Evolutionary conservation across 257 asterid species (phyloP).

Genomic region (Solanum bulbocastanum): DNA sequence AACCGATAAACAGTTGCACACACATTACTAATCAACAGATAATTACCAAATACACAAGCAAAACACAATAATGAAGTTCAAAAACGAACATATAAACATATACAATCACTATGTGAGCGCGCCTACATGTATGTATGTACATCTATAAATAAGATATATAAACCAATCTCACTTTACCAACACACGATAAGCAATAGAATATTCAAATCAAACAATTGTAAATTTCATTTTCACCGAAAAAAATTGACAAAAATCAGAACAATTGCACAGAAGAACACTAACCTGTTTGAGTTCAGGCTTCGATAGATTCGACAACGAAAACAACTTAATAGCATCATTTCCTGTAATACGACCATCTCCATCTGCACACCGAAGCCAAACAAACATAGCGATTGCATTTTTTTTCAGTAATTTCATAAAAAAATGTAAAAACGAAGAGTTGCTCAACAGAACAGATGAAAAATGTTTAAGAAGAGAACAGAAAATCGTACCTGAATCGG

Average conservation of each 20-base stretch:
- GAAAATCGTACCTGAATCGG: conserved; percentile 66
- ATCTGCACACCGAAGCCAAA: conserved; percentile 27
- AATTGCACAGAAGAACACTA: not conserved
- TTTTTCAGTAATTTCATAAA: not conserved
- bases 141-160: not conserved
- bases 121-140: not conserved
- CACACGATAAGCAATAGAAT: not conserved
- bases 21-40: not conserved
- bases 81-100: not conserved
- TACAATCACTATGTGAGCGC: not conserved
- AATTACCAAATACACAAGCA: not conserved
- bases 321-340: conserved; percentile 55
- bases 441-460: not conserved
- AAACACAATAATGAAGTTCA: not conserved
- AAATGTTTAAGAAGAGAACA: not conserved
- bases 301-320: conserved; percentile 56
- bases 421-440: not conserved
- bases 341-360: conserved; percentile 82
- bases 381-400: not conserved
- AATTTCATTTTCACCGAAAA: not conserved
- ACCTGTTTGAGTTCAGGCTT: conserved; percentile 82
- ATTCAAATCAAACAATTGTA: not conserved
- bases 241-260: not conserved
- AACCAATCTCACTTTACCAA: not conserved
- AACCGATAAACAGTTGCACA: not conserved